Percentiles rank a stretch among this genome's conserved stretches.
Evolutionary conservation across 1,284 basidiomycete genomes (phyloP).

Genomic region (Cutaneotrichosporon arboriforme): DNA sequence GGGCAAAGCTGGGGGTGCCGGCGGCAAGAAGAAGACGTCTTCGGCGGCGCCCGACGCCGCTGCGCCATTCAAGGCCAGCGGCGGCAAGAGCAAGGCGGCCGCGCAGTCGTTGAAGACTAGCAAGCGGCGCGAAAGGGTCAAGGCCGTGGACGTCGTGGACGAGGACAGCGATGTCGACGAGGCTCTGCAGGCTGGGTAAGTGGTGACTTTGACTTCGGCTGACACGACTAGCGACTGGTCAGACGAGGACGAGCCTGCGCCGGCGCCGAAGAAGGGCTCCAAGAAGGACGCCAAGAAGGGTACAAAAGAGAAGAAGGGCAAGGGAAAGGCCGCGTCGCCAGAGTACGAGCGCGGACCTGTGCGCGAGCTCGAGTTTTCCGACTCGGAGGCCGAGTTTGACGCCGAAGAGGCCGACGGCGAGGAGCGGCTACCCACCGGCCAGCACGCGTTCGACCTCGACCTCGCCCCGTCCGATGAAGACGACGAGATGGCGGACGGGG

Average conservation of each 20-base stretch:
- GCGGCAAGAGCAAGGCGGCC: constrained; percentile 27
- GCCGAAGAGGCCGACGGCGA: constrained; percentile 36
- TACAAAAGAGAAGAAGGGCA: constrained; percentile 34
- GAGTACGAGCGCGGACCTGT: constrained; percentile 42
- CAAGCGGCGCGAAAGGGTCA: constrained; percentile 26
- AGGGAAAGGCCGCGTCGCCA: constrained; percentile 35
- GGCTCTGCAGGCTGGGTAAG: constrained; percentile 40
- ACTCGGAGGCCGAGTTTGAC: constrained; percentile 57
- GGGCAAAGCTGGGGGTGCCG: constrained; percentile 2
- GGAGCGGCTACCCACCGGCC: constrained; percentile 41
- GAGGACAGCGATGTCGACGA: constrained; percentile 45
- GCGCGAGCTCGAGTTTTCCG: constrained; percentile 60
- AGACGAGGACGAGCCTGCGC: constrained; percentile 47
- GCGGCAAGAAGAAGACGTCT: constrained; percentile 35
- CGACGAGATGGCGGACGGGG: constrained; percentile 49
- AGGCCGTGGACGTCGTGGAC: constrained; percentile 38
- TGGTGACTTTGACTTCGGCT: background rate
- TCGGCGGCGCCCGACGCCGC: constrained; percentile 18
- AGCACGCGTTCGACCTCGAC: constrained; percentile 48
- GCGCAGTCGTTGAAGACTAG: constrained; percentile 17
- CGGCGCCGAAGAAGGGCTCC: constrained; percentile 56
- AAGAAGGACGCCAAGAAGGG: constrained; percentile 51
- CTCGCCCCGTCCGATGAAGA: constrained; percentile 37
- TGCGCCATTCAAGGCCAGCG: constrained; percentile 23
- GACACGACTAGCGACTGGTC: constrained; percentile 31